Conservation (phyloP, 1,284 basidiomycete species). For the Phylloporus gajari region DNA sequence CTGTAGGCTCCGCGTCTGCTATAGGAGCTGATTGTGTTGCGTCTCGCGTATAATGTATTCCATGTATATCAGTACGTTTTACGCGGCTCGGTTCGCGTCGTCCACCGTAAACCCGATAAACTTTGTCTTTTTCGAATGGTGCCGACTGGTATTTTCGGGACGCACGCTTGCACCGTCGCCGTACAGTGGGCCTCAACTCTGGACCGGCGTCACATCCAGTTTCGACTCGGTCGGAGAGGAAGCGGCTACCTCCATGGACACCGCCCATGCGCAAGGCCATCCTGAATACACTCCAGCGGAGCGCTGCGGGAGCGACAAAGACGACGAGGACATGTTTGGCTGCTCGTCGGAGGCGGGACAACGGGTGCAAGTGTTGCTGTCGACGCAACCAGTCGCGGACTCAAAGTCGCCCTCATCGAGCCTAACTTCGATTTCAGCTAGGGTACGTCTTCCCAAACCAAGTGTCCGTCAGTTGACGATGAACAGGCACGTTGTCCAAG, state of each 20-base stretch:
- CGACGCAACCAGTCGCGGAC: slow-evolving; percentile 91
- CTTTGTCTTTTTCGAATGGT: slow-evolving; percentile 9
- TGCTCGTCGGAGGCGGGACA: slow-evolving; percentile 93
- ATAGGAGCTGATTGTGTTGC: no score
- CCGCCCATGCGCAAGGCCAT: slow-evolving; percentile 75
- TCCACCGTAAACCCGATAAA: not conserved
- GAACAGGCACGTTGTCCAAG: slow-evolving; percentile 93
- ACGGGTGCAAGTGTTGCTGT: slow-evolving; percentile 95
- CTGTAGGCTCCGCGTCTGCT: no score
- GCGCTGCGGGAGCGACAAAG: slow-evolving; percentile 2
- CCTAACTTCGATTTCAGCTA: slow-evolving; percentile 92
- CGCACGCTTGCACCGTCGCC: slow-evolving; percentile 61
- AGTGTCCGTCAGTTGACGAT: slow-evolving; percentile 35
- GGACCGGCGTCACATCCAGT: slow-evolving; percentile 72
- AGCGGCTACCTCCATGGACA: slow-evolving; percentile 80
- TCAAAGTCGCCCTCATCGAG: slow-evolving; percentile 95
- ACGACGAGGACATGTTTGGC: slow-evolving; percentile 69
- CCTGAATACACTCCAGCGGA: slow-evolving; percentile 60
- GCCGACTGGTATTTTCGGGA: slow-evolving; percentile 63
- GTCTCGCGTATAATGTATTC: no score
- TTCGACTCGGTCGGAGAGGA: slow-evolving; percentile 68
- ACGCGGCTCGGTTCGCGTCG: not conserved
- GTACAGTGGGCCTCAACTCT: slow-evolving; percentile 69
- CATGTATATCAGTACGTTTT: no score
- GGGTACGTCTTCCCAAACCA: slow-evolving; percentile 58